A percentile compares a stretch with the other conserved stretches of the same genome.
Conservation (phyloP, 345 rosid genomes). For the Anacardium occidentale region DNA sequence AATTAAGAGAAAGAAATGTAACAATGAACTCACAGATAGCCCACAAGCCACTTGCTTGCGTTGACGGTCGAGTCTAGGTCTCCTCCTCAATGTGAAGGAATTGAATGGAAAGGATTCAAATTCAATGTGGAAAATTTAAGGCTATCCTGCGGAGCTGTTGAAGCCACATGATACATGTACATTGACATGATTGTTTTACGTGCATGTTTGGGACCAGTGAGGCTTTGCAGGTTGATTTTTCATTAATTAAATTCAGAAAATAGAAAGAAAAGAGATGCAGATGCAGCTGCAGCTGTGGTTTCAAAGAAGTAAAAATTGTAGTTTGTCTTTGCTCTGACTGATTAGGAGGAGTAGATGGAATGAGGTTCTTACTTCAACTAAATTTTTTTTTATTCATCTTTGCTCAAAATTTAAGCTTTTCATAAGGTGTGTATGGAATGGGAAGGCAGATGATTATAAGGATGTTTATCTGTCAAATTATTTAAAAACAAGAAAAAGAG, state of each 20-base stretch:
- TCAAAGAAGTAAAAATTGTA: neutral
- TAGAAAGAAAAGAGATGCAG: neutral
- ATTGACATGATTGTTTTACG: neutral
- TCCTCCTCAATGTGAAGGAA: neutral
- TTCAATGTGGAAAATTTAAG: neutral
- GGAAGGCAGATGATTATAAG: constrained; percentile 3
- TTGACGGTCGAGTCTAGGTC: neutral
- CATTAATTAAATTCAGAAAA: neutral
- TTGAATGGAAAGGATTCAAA: neutral
- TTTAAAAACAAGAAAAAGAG: neutral
- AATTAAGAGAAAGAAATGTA: neutral
- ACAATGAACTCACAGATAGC: neutral
- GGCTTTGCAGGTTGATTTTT: neutral
- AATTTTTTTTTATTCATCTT: neutral
- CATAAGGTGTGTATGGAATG: constrained; percentile 10
- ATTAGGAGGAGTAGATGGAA: constrained; percentile 4
- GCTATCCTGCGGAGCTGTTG: neutral
- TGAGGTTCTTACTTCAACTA: neutral
- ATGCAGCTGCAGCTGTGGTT: neutral
- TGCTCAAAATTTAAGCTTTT: neutral
- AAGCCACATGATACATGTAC: constrained; percentile 9
- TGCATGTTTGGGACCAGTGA: constrained; percentile 15
- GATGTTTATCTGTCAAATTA: constrained; percentile 12
- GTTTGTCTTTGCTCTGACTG: constrained; percentile 9
- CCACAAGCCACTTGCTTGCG: constrained; percentile 15